These are phyloP conservation scores for Ammopiptanthus mongolicus DNA, from an alignment of 306 rosid genomes.

Conservation along the genomic window DNA sequence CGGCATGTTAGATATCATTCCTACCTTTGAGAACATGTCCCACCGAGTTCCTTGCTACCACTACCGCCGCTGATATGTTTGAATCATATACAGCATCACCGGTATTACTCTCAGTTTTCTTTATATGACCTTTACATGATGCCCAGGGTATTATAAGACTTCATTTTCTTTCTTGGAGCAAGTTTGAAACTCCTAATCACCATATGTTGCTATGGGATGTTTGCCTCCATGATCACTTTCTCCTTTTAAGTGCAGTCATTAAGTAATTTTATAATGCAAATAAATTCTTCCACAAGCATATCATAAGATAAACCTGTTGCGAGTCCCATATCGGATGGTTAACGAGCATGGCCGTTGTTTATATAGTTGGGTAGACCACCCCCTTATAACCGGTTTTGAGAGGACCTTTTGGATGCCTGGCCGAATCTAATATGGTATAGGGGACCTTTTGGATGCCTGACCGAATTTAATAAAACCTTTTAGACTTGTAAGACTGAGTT, in stretches of 20 bases:
- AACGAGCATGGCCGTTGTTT: no score
- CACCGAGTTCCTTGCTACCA: background rate
- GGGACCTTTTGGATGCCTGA: no score
- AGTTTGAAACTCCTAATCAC: background rate
- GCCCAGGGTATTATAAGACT: background rate
- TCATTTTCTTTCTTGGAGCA: background rate
- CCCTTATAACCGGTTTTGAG: no score
- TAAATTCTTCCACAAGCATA: background rate
- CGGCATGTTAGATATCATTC: background rate
- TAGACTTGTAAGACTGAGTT: background rate
- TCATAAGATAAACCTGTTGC: background rate
- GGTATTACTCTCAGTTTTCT: background rate
- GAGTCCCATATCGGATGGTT: no score
- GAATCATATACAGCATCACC: background rate
- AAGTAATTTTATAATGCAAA: background rate
- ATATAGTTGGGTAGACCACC: no score
- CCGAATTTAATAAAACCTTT: no score
- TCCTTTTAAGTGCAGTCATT: background rate
- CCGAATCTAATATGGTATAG: no score
- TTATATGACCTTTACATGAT: background rate
- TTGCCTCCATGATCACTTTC: background rate
- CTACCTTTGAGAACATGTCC: background rate
- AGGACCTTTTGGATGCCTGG: no score
- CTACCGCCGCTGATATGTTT: background rate
- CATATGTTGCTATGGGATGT: background rate